phyloP scores from a whole-genome alignment of 441 rosid genomes.

The Pelargonium citronellum region DNA sequence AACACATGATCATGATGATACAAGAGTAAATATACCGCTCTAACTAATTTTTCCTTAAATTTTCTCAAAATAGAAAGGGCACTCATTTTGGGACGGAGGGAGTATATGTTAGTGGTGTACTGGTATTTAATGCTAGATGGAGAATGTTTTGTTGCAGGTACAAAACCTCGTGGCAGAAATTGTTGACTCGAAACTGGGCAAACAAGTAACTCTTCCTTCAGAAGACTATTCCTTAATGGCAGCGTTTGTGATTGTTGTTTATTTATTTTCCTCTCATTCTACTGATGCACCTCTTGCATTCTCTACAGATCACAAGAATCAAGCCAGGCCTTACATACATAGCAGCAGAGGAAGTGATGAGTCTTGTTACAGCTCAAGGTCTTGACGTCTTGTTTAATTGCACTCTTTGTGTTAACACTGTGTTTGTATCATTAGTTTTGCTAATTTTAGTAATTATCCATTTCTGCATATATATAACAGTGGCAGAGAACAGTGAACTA shows the following conservation, averaged over 20 bases:
- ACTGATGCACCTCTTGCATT: conserved; percentile 20
- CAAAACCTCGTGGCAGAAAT: conserved; percentile 93
- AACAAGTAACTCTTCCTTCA: conserved; percentile 50
- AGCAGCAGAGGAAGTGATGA: conserved; percentile 93
- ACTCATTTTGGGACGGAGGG: too few species aligned
- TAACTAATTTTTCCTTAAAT: too few species aligned
- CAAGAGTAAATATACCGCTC: too few species aligned
- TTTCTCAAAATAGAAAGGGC: too few species aligned
- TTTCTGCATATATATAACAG: conserved; percentile 37
- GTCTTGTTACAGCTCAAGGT: conserved; percentile 99
- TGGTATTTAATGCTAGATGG: too few species aligned
- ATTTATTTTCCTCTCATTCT: conserved; percentile 3
- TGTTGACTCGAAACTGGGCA: conserved; percentile 82
- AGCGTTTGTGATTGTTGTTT: not conserved
- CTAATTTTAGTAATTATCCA: conserved; percentile 15
- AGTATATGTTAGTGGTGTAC: too few species aligned
- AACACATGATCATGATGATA: too few species aligned
- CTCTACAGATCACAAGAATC: conserved; percentile 60
- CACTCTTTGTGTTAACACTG: conserved; percentile 3
- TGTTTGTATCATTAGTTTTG: not conserved
- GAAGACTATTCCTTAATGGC: conserved; percentile 16
- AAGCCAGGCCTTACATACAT: conserved; percentile 76
- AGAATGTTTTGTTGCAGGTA: conserved; percentile 37
- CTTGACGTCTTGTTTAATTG: conserved; percentile 12
- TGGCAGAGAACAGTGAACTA: conserved; percentile 72